Percentiles rank a stretch among this genome's conserved stretches.
phyloP scores from a whole-genome alignment of 2,329 filamentous ascomycete species.

The Hymenoscyphus fructigenus region DNA sequence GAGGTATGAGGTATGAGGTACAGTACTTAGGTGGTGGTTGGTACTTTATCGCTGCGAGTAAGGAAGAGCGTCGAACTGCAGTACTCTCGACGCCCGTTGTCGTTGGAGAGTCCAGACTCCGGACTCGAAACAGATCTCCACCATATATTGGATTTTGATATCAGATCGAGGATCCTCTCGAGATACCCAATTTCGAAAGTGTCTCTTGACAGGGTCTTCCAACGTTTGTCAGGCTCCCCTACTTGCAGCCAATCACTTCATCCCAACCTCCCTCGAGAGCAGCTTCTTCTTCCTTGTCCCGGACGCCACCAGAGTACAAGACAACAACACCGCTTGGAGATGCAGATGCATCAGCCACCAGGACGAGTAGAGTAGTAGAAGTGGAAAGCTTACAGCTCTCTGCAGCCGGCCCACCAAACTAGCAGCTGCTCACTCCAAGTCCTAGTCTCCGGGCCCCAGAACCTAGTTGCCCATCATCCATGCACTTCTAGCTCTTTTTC shows the following conservation, averaged over 20 bases:
- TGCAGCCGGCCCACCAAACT: background rate
- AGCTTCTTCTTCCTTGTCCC: slow-evolving; percentile 7
- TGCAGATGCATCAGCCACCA: slow-evolving; percentile 1
- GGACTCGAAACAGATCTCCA: background rate
- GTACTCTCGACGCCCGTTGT: background rate
- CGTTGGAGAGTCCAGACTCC: background rate
- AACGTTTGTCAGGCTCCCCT: background rate
- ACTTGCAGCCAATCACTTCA: slow-evolving; percentile 7
- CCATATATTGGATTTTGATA: background rate
- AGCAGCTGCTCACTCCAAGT: slow-evolving; percentile 8
- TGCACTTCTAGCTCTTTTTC: slow-evolving; percentile 22
- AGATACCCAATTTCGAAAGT: background rate
- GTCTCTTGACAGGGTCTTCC: background rate
- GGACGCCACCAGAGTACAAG: slow-evolving; percentile 8
- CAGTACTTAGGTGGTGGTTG: background rate
- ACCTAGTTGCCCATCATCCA: slow-evolving; percentile 23
- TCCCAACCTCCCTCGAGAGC: background rate
- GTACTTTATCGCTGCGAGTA: background rate
- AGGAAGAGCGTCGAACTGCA: background rate
- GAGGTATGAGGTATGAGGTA: background rate
- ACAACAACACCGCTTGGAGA: background rate
- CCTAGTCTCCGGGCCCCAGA: slow-evolving; percentile 24
- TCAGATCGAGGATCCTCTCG: background rate
- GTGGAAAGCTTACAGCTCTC: slow-evolving; percentile 6
- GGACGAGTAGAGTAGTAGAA: background rate